A percentile compares a stretch with the other conserved stretches of the same genome.
These are phyloP conservation scores for Solanum aculeatissimum DNA, from an alignment of 305 asterid species.

Conservation along the genomic window DNA sequence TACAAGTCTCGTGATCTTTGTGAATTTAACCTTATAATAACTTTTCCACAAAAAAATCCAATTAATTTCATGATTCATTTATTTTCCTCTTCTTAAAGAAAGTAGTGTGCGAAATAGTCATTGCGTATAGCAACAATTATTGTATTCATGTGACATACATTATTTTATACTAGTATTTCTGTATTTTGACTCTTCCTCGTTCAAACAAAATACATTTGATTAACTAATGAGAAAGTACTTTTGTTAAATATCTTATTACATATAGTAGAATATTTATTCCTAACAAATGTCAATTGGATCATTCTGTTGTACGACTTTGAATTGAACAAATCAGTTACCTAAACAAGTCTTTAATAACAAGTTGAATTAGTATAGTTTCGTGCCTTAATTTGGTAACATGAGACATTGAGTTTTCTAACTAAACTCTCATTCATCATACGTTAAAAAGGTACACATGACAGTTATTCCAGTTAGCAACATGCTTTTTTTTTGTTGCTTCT, in stretches of 20 bases:
- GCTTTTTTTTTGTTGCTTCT: neutral
- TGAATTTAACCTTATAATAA: neutral
- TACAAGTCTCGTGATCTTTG: too few relatives aligned
- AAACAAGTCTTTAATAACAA: neutral
- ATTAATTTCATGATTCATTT: neutral
- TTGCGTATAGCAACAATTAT: neutral
- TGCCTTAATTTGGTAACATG: neutral
- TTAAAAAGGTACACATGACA: conserved; percentile 23
- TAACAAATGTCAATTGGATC: neutral
- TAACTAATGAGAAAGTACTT: neutral
- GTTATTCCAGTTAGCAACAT: conserved; percentile 54
- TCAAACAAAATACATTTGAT: neutral
- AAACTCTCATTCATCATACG: neutral
- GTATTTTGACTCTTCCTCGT: neutral
- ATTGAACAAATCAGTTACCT: neutral
- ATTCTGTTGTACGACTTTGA: neutral
- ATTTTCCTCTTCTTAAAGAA: neutral
- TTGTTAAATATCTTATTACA: neutral
- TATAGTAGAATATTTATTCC: neutral
- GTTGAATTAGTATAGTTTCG: neutral
- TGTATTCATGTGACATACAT: neutral
- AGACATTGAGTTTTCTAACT: neutral
- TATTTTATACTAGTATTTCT: neutral
- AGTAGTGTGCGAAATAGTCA: neutral
- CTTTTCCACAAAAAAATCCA: neutral